Evolutionary conservation across 164 flowering plant species (phyloP), one percentile per base, ranked within the genome.

Genomic region (Aristolochia californica): DNA sequence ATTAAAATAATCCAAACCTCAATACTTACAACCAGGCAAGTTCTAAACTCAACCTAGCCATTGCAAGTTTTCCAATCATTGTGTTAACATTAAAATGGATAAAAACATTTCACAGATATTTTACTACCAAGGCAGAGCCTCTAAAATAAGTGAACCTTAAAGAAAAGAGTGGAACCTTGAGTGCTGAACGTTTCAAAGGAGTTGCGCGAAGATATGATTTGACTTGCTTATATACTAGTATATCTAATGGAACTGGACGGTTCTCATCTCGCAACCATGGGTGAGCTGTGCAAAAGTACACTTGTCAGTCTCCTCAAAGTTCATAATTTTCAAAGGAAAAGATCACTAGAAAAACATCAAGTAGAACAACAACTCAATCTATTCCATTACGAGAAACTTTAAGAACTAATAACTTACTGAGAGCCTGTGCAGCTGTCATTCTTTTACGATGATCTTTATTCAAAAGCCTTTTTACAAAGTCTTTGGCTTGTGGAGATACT

Each of bases 121-220:
- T 20, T 15, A 24, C 5, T 1, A 54, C 4, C 4, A 34, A 34
- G 40, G 40, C 40, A 34, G 40, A 34, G 40, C 40, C 40, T 34
- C 40, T 34, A 7, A 12, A 34, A 34, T 34, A 34, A 34, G 40
- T 34, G 40, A 34, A 26, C 21, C 26, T 48, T 17, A 47, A 40
- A n/a, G 13, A 12, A 14, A 44, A 18, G 22, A 25, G 64, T 5
- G 26, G 17, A 56, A 63, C 99, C 95, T 83, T 87, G 48, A 87
- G 71, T 56, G 96, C 91, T 40, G 96, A 85, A 50, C 93, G 99
- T 65, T 75, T 90, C 59, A 94, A 75, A 64, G 97, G 91, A 43
- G 89, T 76, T 45, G 89, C 77, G 68, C 90, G 89, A 59, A 88
- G 62, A 72, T 94, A 94, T 55, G 91, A 75, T 77, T 88, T 94